A percentile compares a stretch with the other conserved stretches of the same genome.
Conservation (phyloP, 148 eudicot species). For the Arbutus unedo region DNA sequence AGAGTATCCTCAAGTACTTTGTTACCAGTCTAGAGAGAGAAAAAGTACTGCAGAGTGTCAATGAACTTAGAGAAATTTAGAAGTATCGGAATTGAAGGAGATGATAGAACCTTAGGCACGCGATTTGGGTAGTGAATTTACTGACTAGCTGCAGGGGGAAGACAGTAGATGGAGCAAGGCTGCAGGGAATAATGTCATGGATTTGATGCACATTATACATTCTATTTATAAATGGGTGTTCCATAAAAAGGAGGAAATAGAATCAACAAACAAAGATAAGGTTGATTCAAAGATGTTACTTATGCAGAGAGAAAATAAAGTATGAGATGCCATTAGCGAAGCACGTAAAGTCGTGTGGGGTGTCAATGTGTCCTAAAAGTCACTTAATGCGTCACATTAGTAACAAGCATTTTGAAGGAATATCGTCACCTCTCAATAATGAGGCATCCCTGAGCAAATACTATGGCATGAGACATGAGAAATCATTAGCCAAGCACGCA, state of each 20-base stretch:
- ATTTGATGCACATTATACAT: not conserved
- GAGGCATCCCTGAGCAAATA: too few species aligned
- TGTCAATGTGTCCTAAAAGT: too few species aligned
- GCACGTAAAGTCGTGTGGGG: too few species aligned
- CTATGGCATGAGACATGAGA: too few species aligned
- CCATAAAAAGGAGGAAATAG: not conserved
- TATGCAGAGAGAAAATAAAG: too few species aligned
- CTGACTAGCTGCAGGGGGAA: not conserved
- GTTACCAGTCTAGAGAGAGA: not conserved
- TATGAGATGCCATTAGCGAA: too few species aligned
- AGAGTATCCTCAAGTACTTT: slow-evolving; percentile 13
- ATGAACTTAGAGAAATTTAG: not conserved
- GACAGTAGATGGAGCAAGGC: not conserved
- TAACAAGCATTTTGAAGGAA: too few species aligned
- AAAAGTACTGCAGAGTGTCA: not conserved
- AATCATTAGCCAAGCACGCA: too few species aligned
- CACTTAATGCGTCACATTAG: too few species aligned
- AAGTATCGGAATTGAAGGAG: not conserved
- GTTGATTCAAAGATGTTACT: not conserved
- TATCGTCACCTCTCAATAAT: too few species aligned
- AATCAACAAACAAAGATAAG: not conserved
- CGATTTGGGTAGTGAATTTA: not conserved
- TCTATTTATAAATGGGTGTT: not conserved
- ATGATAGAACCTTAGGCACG: slow-evolving; percentile 20
- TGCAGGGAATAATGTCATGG: not conserved